Evolutionary conservation across 1,284 basidiomycete genomes (phyloP).

Genomic region (Fomitopsis schrenkii): DNA sequence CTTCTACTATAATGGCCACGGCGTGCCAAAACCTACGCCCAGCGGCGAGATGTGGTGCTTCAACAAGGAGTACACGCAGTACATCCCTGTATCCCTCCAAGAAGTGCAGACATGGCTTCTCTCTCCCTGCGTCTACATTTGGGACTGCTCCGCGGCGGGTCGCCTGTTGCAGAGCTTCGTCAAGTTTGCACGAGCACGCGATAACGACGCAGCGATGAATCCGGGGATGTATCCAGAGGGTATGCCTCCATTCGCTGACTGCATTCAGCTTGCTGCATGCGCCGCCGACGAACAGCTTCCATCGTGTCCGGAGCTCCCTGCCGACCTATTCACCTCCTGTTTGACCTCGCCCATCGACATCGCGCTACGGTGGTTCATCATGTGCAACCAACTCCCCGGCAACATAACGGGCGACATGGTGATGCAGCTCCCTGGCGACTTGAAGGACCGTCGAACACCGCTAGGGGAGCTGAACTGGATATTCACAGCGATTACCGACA

Average conservation of each 20-base stretch:
- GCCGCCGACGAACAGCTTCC: constrained; percentile 89
- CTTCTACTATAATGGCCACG: constrained; percentile 99
- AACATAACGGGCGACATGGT: constrained; percentile 88
- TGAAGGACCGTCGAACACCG: constrained; percentile 94
- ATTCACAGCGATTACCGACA: constrained; percentile 98
- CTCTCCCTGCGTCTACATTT: constrained; percentile 95
- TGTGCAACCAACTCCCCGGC: constrained; percentile 82
- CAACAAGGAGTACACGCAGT: constrained; percentile 97
- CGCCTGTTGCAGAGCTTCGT: constrained; percentile 92
- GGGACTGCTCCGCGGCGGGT: constrained; percentile 97
- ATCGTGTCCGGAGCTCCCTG: constrained; percentile 94
- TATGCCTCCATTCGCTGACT: constrained; percentile 77
- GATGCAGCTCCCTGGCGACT: constrained; percentile 92
- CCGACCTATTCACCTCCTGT: constrained; percentile 97
- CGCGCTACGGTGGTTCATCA: constrained; percentile 90
- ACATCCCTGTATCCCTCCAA: constrained; percentile 93
- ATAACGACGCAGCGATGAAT: constrained; percentile 67
- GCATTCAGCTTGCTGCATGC: constrained; percentile 95
- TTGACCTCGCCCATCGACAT: constrained; percentile 98
- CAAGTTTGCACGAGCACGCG: constrained; percentile 81
- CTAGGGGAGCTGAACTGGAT: constrained; percentile 99
- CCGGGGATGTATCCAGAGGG: constrained; percentile 61
- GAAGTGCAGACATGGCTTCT: constrained; percentile 92
- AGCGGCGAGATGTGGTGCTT: constrained; percentile 99
- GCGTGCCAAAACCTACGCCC: constrained; percentile 94